Conservation (phyloP, 306 rosid species). For the Quercus aquifolioides region DNA sequence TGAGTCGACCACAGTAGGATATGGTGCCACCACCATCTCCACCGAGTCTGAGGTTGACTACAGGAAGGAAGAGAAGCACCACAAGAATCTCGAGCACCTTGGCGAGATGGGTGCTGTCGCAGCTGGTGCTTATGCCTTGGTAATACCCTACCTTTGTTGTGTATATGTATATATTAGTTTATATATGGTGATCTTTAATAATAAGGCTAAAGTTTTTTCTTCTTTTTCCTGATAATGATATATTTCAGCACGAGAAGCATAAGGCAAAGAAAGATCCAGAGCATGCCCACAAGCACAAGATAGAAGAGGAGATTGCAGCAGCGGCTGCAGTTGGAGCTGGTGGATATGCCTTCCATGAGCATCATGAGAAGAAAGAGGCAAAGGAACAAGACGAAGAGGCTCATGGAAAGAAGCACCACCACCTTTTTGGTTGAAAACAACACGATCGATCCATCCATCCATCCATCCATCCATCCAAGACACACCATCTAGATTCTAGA, state of each 20-base stretch:
- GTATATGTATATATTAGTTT: too few relatives aligned
- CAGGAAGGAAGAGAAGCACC: conserved; percentile 70
- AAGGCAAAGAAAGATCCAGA: conserved; percentile 55
- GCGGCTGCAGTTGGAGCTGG: conserved; percentile 62
- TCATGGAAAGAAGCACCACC: conserved; percentile 71
- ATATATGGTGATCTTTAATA: too few relatives aligned
- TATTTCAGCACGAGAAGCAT: conserved; percentile 68
- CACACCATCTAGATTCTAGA: too few relatives aligned
- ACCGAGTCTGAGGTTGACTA: conserved; percentile 31
- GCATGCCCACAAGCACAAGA: conserved; percentile 63
- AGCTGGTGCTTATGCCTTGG: conserved; percentile 68
- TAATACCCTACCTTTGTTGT: conserved; percentile 6
- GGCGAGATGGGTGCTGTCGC: conserved; percentile 51
- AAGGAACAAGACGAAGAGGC: conserved; percentile 55
- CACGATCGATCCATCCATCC: neutral
- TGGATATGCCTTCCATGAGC: conserved; percentile 77
- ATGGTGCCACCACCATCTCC: neutral
- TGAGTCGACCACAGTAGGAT: neutral
- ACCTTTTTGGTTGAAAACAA: conserved; percentile 39
- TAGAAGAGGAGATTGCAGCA: conserved; percentile 70
- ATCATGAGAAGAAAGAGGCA: conserved; percentile 59
- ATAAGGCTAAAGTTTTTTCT: too few relatives aligned
- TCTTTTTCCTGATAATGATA: neutral
- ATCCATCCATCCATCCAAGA: too few relatives aligned
- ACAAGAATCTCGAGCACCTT: conserved; percentile 56